A percentile compares a stretch with the other conserved stretches of the same genome.
phyloP scores from a whole-genome alignment of 495 filamentous ascomycete species.

The Aeminium ludgeri region DNA sequence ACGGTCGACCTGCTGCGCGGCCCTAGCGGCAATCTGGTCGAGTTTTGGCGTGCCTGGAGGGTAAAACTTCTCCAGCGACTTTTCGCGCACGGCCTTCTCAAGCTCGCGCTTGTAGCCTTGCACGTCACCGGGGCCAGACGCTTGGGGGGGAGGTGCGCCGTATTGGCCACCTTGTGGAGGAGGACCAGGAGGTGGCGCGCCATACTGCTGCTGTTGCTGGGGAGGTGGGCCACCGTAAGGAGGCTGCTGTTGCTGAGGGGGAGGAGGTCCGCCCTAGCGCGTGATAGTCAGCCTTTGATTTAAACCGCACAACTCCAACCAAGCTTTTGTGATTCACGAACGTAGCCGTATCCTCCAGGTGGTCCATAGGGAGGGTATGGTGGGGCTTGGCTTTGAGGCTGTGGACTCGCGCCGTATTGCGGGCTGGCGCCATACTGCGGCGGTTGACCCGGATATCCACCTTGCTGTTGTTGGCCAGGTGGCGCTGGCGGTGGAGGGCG shows the following conservation, averaged over 20 bases:
- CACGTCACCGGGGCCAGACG: slow-evolving; percentile 29
- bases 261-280: slow-evolving; percentile 12
- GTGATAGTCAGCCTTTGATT: slow-evolving; percentile 1
- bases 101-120: slow-evolving; percentile 37
- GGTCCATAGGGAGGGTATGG: slow-evolving; percentile 7
- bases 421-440: slow-evolving; percentile 1
- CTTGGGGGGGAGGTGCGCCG: slow-evolving; percentile 10
- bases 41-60: slow-evolving; percentile 34
- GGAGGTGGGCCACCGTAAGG: slow-evolving; percentile 16
- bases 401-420: background rate
- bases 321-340: slow-evolving; percentile 12
- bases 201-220: slow-evolving; percentile 7
- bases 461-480: slow-evolving; percentile 6
- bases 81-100: slow-evolving; percentile 39
- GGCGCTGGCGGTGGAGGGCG: slow-evolving; percentile 7
- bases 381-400: slow-evolving; percentile 2
- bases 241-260: slow-evolving; percentile 3
- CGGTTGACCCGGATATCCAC: background rate
- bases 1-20: slow-evolving; percentile 31
- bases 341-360: slow-evolving; percentile 14
- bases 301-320: background rate
- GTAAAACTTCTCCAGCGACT: slow-evolving; percentile 38
- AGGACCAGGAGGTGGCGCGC: slow-evolving; percentile 1
- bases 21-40: slow-evolving; percentile 27
- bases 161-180: slow-evolving; percentile 1